A percentile compares a stretch with the other conserved stretches of the same genome.
These are phyloP conservation scores for Russula brevipes DNA, from an alignment of 768 basidiomycete genomes.

Conservation along the genomic window DNA sequence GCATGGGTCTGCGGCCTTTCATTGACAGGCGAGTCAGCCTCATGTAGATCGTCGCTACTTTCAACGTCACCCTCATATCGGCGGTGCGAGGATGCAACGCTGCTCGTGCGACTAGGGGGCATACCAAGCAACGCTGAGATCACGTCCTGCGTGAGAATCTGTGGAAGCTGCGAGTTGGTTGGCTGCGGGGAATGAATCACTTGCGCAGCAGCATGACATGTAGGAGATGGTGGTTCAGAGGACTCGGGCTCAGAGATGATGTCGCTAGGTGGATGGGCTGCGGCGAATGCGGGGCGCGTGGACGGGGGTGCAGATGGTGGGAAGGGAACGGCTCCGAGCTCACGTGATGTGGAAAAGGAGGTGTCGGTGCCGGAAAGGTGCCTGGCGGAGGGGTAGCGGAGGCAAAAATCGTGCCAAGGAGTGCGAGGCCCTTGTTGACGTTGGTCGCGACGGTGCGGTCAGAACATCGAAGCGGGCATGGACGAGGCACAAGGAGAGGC, in stretches of 20 bases:
- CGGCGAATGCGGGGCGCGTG: constrained; percentile 26
- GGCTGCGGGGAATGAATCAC: constrained; percentile 53
- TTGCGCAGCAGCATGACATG: constrained; percentile 19
- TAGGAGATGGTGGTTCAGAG: constrained; percentile 2
- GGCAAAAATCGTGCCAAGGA: constrained; percentile 70
- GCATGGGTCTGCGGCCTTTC: constrained; percentile 16
- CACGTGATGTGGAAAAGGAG: constrained; percentile 19
- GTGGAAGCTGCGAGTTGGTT: constrained; percentile 48
- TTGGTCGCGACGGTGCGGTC: constrained; percentile 26
- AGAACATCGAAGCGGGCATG: constrained; percentile 20
- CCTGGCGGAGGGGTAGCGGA: constrained; percentile 43
- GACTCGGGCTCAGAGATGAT: constrained; percentile 16
- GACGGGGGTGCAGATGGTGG: constrained; percentile 25
- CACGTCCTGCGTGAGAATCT: constrained; percentile 67
- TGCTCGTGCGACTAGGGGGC: constrained; percentile 34
- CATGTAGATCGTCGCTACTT: constrained; percentile 29
- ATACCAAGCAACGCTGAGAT: constrained; percentile 60
- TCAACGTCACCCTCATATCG: constrained; percentile 37
- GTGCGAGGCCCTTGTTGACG: constrained; percentile 43
- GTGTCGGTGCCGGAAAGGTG: constrained; percentile 12
- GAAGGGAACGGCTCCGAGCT: constrained; percentile 23
- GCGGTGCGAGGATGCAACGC: constrained; percentile 31
- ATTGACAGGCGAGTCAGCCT: constrained; percentile 23
- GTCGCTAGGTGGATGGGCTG: constrained; percentile 21
- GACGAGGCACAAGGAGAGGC: constrained; percentile 22